A percentile compares a stretch with the other conserved stretches of the same genome.
phyloP scores from a whole-genome alignment of 805 yeast genomes.

The Teunomyces pallodes region DNA sequence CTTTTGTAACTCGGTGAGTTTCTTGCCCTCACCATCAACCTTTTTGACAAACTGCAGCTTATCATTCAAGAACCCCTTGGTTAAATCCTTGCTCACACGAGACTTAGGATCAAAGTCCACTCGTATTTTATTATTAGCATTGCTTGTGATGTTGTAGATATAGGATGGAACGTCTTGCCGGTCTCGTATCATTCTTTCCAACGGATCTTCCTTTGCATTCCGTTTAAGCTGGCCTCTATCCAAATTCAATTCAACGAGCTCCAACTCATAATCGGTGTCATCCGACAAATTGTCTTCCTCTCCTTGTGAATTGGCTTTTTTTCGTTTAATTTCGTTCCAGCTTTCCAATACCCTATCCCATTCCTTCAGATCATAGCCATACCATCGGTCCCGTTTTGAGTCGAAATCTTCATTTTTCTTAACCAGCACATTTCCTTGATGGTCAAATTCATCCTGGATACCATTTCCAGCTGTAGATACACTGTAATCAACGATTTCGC shows the following conservation, averaged over 20 bases:
- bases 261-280: slow-evolving; percentile 41
- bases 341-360: slow-evolving; percentile 50
- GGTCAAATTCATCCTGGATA: slow-evolving; percentile 45
- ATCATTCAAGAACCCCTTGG: slow-evolving; percentile 33
- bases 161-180: slow-evolving; percentile 71
- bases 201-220: slow-evolving; percentile 28
- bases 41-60: slow-evolving; percentile 52
- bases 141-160: slow-evolving; percentile 48
- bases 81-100: slow-evolving; percentile 30
- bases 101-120: slow-evolving; percentile 56
- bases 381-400: slow-evolving; percentile 77
- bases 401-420: slow-evolving; percentile 52
- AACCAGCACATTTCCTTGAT: slow-evolving; percentile 8
- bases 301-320: slow-evolving; percentile 3
- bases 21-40: slow-evolving; percentile 40
- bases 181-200: slow-evolving; percentile 53
- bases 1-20: slow-evolving; percentile 24
- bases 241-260: slow-evolving; percentile 36
- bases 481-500: slow-evolving; percentile 42
- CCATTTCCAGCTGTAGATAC: slow-evolving; percentile 58
- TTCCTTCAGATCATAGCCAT: slow-evolving; percentile 66
- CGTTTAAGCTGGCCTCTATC: slow-evolving; percentile 20
- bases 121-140: slow-evolving; percentile 18
- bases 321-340: slow-evolving; percentile 33
- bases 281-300: slow-evolving; percentile 20